Evolutionary conservation across 2,329 filamentous ascomycete genomes (phyloP), one percentile per base, ranked within the genome.

Genomic region (Hymenotorrendiella dingleyae): DNA sequence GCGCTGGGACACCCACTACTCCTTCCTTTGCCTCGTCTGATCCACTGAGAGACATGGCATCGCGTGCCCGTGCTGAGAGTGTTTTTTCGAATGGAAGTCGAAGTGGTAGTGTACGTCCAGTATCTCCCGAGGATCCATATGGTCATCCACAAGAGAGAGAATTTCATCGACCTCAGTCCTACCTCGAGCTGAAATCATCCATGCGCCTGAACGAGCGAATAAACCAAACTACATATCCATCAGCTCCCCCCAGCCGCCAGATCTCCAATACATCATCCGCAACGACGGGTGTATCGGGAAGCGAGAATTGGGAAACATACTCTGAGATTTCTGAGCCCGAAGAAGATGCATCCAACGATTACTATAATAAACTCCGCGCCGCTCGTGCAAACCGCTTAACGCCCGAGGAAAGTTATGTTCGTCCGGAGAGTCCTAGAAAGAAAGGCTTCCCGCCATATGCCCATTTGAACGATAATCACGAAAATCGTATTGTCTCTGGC

Each of bases 291-390:
- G 73, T 85, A 20, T 88, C 86, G 4, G 87, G 86, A 1, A 94
- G 87, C 3, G 91, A 97, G 66, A 97, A 97, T 63, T 97, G 91
- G 91, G 91, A 97, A 65, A 95, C 90, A 8, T 97, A 93, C 57
- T 90, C 93, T 55, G 87, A 94, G 62, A 80, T 76, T 52, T 88
- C 84, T 48, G 83, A 88, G 57, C 78, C 82, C 0, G 85, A 88
- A 56, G 72, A 74, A 19, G 89, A 95, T 60, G 77, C 76, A 0
- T 82, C 81, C 4, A 86, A 93, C 47, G 91, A 93, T 62, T 94
- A 94, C 64, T 94, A 94, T 64, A 84, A 86, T 51, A 88, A 86
- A 64, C 68, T 90, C 41, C 76, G 83, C 44, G 80, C 82, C 23
- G 73, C 82, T 5, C 76, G 79, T 26, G 73, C 73, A 53, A 90